Evolutionary conservation across 805 yeast genomes (phyloP), one percentile per base, ranked within the genome.

Genomic region (Candida qinlingensis): DNA sequence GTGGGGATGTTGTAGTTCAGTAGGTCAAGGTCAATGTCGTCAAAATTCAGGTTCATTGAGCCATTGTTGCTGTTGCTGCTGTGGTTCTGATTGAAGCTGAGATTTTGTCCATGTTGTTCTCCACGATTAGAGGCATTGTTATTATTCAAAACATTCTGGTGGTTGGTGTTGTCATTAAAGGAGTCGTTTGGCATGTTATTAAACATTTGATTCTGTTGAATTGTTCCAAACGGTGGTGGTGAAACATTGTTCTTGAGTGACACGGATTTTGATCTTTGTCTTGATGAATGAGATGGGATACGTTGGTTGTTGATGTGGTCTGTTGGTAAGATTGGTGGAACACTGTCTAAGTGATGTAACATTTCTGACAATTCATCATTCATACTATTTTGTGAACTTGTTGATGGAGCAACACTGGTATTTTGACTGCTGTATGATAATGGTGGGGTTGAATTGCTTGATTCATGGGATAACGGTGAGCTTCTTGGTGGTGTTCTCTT

Each of bases 321-420:
- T 27, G 45, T 45, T 11, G 57, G 50, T 6, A 55, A 41, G 25
- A 61, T 61, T n/a, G 65, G 63, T 11, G 64, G 64, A 4, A 54
- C 52, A 3, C 54, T 49, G 37, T 57, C 59, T 27, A 61, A 30
- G 39, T 56, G 62, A 10, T 59, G 56, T n/a, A 61, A 45, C 64
- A 61, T 61, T 39, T 59, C 56, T 6, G 58, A 49, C 11, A 60
- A 37, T 25, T 60, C 55, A 38, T 56, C 50, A 11, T 51, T 12
- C 28, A 11, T 25, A 38, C 27, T 13, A 26, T 27, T 37, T 42
- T 31, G 34, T 31, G 34, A 31, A 11, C 34, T 31, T 11, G 34
- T 8, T 8, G 34, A 31, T 31, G 34, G 34, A 31, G 19, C 19
- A 19, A 19, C 19, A 19, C 38, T 44, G 45, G 9, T 28, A 33